Base-by-base conservation (phyloP, 169 alveolate species). In the Ophryocystis elektroscirrha region DNA sequence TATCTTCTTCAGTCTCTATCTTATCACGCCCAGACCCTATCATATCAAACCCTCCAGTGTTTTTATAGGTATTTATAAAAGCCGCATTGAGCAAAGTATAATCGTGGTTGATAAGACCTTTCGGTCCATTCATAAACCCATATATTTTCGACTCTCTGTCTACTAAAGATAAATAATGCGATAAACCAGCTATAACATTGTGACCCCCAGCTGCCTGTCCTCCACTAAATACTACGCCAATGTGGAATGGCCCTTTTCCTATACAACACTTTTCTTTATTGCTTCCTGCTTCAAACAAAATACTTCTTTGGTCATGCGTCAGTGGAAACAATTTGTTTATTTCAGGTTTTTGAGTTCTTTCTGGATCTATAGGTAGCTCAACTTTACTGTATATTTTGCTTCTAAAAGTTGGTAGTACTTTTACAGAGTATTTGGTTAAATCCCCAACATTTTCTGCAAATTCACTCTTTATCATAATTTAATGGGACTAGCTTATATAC, bases 161-260 rank as follows among this genome's bases (percentile, higher is more conserved):
- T 23, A 79, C 70, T 49, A 65, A 41, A 52, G 81, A 85, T 37
- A 83, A 71, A 61, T 78, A 86, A 53, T 91, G 97, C 56, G 65
- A 89, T 2, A 87, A 71, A 25, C 98, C 98, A 2, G 91, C 74
- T 30, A 92, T 86, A 24, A 92, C 98, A 60, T 89, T 89, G 67
- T 92, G 98, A 1, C 98, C 98, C 22, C 98, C 98, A 0, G 98
- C 94, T 2, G 98, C 98, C 52, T 93, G 94, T 5, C 98, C 98
- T 25, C 98, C 98, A 30, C 92, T 75, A n/a, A 92, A 74, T 1
- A 92, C 93, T 32, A 85, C 80, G 15, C 96, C 98, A 6, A 89
- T 61, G 24, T 51, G 53, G 37, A 65, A 49, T 2, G 68, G 68
- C 38, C 20, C 39, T 12, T 32, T 12, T 12, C 39, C 39, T n/a